Percentiles rank a stretch among this genome's conserved stretches.
Evolutionary conservation across 129 eudicot species (phyloP).

Genomic region (Saussurea involucrata): DNA sequence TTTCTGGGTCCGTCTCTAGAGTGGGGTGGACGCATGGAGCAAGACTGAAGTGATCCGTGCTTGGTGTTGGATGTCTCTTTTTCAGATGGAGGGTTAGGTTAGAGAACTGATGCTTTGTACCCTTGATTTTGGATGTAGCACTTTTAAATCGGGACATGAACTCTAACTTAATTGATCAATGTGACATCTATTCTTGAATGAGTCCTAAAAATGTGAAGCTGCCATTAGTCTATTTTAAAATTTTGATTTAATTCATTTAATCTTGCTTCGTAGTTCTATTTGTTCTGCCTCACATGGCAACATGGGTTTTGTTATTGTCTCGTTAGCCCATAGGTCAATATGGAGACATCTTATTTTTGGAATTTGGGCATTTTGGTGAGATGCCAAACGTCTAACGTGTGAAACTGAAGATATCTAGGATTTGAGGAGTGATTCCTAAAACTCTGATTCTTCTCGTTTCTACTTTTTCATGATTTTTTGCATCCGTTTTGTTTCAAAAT

Average conservation of each 20-base stretch:
- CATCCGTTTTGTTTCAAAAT: not conserved
- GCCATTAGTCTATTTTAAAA: not conserved
- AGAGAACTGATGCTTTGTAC: not conserved
- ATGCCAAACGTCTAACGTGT: not conserved
- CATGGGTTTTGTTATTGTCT: not conserved
- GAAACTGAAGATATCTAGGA: not conserved
- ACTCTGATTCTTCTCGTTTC: not conserved
- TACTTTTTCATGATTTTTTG: not conserved
- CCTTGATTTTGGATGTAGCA: not conserved
- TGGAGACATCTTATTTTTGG: not conserved
- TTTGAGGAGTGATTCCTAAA: not conserved
- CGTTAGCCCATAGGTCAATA: not conserved
- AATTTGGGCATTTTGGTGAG: not conserved
- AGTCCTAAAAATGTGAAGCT: not conserved
- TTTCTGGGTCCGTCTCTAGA: too few species aligned
- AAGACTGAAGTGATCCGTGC: not conserved
- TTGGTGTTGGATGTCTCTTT: not conserved
- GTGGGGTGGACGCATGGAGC: not conserved
- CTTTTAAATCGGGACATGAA: not conserved
- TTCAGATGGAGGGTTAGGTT: not conserved
- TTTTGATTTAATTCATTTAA: not conserved
- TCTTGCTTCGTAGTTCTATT: not conserved
- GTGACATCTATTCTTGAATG: not conserved
- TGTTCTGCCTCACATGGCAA: not conserved
- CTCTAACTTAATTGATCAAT: not conserved